These are phyloP conservation scores for Hirsutella minnesotensis DNA, from an alignment of 2,329 filamentous ascomycete species.

Conservation along the genomic window DNA sequence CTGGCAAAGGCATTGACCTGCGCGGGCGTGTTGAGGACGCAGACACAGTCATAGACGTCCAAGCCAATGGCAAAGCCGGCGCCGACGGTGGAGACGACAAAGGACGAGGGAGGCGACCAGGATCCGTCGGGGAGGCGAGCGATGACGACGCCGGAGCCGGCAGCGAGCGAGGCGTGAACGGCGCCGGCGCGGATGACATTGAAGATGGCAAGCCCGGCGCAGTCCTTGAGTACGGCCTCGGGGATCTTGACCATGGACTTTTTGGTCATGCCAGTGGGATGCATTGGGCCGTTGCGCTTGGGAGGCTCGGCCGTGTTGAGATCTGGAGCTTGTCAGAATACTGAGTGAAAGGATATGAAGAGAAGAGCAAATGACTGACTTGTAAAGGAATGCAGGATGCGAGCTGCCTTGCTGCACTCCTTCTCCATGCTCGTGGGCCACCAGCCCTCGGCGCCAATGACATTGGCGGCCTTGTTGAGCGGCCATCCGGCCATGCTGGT, in stretches of 20 bases:
- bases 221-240: slow-evolving; percentile 36
- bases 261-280: slow-evolving; percentile 18
- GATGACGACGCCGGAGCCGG: slow-evolving; percentile 47
- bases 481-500: slow-evolving; percentile 55
- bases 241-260: slow-evolving; percentile 18
- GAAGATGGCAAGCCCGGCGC: slow-evolving; percentile 50
- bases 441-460: slow-evolving; percentile 60
- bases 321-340: slow-evolving; percentile 3
- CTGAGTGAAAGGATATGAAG: neutral
- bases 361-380: slow-evolving; percentile 20
- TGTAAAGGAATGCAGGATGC: slow-evolving; percentile 64
- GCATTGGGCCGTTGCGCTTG: slow-evolving; percentile 13
- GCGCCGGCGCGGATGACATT: slow-evolving; percentile 49
- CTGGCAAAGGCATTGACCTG: slow-evolving; percentile 58
- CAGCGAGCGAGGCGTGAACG: slow-evolving; percentile 42
- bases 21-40: slow-evolving; percentile 59
- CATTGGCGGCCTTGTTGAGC: slow-evolving; percentile 56
- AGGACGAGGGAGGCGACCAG: slow-evolving; percentile 64
- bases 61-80: slow-evolving; percentile 61
- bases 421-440: slow-evolving; percentile 65
- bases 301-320: slow-evolving; percentile 10
- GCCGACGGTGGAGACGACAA: slow-evolving; percentile 58
- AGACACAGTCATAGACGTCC: slow-evolving; percentile 66
- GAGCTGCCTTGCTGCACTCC: slow-evolving; percentile 64
- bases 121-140: slow-evolving; percentile 43